These are phyloP conservation scores for Cladobotryum mycophilum DNA, from an alignment of 2,329 filamentous ascomycete species.

Conservation along the genomic window DNA sequence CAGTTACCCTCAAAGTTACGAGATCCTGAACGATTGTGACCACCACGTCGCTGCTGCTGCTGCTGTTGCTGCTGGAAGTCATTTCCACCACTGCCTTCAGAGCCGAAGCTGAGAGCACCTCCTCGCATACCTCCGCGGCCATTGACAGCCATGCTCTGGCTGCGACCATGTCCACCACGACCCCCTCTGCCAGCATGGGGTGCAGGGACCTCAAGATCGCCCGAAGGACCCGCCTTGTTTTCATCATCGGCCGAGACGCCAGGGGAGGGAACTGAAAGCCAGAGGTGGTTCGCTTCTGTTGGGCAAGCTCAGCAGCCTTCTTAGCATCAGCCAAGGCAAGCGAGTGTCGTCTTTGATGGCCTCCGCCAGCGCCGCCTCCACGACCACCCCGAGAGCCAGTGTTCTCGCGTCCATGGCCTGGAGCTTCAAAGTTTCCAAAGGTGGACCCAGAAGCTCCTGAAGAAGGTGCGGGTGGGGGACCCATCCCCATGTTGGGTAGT, in stretches of 20 bases:
- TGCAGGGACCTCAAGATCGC: constrained; percentile 28
- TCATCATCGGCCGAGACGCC: constrained; percentile 55
- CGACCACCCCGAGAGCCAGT: constrained; percentile 60
- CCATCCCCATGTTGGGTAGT: constrained; percentile 86
- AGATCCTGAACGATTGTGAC: constrained; percentile 76
- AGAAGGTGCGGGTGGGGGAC: constrained; percentile 82
- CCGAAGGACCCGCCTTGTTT: constrained; percentile 28
- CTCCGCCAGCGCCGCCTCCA: constrained; percentile 59
- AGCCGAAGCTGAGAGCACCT: constrained; percentile 46
- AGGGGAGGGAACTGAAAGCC: constrained; percentile 92
- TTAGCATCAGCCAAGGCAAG: constrained; percentile 92
- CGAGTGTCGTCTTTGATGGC: constrained; percentile 91
- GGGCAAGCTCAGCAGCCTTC: constrained; percentile 92
- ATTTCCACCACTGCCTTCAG: constrained; percentile 22
- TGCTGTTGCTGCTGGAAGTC: constrained; percentile 52
- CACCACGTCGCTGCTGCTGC: constrained; percentile 57
- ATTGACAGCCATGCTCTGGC: constrained; percentile 85
- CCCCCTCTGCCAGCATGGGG: constrained; percentile 43
- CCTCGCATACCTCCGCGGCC: constrained; percentile 68
- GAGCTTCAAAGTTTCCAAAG: constrained; percentile 73
- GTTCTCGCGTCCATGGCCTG: constrained; percentile 35
- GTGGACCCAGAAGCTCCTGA: constrained; percentile 74
- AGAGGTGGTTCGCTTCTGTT: constrained; percentile 91
- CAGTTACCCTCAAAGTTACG: constrained; percentile 98
- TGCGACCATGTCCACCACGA: constrained; percentile 61